phyloP scores from a whole-genome alignment of 2,329 filamentous ascomycete species.

The Sporothrix brasiliensis region DNA sequence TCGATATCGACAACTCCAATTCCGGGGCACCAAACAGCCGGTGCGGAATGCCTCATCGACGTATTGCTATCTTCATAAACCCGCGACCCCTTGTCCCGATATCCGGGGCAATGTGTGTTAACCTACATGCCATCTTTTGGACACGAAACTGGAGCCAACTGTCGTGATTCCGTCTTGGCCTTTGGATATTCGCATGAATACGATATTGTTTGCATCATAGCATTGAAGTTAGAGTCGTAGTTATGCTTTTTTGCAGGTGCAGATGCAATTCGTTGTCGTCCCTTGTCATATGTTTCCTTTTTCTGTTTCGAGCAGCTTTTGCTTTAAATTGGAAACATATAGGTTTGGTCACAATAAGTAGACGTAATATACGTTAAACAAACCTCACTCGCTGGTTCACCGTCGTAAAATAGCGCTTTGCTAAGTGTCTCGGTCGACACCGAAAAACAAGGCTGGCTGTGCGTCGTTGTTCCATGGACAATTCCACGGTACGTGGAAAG shows the following conservation, averaged over 20 bases:
- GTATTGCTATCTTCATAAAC: background rate
- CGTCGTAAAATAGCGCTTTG: background rate
- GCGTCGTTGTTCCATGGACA: slow-evolving; percentile 18
- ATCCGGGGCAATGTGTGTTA: no score
- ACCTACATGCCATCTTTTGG: no score
- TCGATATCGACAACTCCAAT: background rate
- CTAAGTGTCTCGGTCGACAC: background rate
- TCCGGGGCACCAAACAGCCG: background rate
- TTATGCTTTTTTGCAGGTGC: background rate
- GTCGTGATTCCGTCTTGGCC: no score
- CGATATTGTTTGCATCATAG: no score
- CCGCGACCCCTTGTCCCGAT: no score
- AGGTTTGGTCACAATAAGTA: background rate
- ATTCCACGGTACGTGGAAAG: background rate
- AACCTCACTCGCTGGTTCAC: background rate
- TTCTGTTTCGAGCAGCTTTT: background rate
- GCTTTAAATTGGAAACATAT: background rate
- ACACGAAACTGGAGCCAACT: no score
- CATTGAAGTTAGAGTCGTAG: no score
- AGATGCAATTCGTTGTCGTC: background rate
- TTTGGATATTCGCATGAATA: no score
- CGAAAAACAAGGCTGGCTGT: background rate
- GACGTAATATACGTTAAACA: slow-evolving; percentile 7
- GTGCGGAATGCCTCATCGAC: background rate
- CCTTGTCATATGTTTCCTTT: background rate